Percentiles rank a stretch among this genome's conserved stretches.
Conservation (phyloP, 202 grass and related monocot genomes). For the Panicum virgatum region DNA sequence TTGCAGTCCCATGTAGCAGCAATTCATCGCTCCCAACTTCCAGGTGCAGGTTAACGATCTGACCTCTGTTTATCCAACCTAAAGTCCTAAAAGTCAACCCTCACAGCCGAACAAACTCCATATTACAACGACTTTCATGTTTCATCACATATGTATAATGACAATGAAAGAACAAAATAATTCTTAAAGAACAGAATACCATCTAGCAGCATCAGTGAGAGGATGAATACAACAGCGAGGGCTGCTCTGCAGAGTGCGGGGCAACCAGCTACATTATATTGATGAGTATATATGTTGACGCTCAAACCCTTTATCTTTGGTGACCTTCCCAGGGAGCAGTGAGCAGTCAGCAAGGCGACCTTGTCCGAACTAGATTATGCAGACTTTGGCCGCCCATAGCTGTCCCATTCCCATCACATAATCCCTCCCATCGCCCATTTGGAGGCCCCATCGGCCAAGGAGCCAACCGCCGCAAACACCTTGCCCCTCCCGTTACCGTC, state of each 20-base stretch:
- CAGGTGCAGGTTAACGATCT: not conserved
- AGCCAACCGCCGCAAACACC: too few relatives aligned
- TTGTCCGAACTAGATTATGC: not conserved
- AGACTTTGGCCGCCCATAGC: slow-evolving; percentile 47
- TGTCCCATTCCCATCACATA: slow-evolving; percentile 68
- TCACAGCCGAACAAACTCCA: not conserved
- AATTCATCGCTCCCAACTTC: not conserved
- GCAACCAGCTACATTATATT: slow-evolving; percentile 14
- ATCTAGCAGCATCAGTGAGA: slow-evolving; percentile 27
- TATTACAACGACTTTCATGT: slow-evolving; percentile 10
- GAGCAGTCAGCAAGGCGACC: too few relatives aligned
- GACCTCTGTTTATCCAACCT: slow-evolving; percentile 20
- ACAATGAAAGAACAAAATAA: slow-evolving; percentile 42
- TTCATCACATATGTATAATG: slow-evolving; percentile 24
- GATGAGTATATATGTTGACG: slow-evolving; percentile 6
- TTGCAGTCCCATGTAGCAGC: not conserved
- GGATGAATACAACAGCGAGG: slow-evolving; percentile 3
- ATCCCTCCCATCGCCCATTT: slow-evolving; percentile 55
- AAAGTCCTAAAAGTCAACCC: slow-evolving; percentile 10
- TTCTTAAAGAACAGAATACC: slow-evolving; percentile 31
- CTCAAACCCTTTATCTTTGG: not conserved
- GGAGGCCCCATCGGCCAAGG: too few relatives aligned
- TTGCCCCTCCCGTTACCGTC: too few relatives aligned
- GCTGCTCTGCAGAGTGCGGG: slow-evolving; percentile 25
- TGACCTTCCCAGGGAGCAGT: not conserved